Conservation (phyloP, 2,329 filamentous ascomycete species). For the Colletotrichum agaves region DNA sequence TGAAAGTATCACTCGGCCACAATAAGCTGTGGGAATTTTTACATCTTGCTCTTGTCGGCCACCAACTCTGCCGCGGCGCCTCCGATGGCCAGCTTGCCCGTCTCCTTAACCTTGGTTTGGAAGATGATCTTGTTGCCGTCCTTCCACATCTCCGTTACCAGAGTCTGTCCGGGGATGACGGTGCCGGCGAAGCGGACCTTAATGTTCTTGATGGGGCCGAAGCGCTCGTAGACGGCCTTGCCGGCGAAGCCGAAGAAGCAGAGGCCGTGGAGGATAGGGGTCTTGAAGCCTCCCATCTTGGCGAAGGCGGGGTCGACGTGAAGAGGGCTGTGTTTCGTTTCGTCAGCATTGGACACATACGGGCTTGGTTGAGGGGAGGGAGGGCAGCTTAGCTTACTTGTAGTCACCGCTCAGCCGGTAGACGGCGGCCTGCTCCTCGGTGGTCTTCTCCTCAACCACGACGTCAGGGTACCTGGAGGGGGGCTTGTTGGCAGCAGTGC, state of each 20-base stretch:
- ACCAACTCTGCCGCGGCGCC: slow-evolving; percentile 83
- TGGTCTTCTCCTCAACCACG: slow-evolving; percentile 86
- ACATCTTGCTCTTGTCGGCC: slow-evolving; percentile 46
- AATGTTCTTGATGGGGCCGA: slow-evolving; percentile 86
- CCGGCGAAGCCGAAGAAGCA: slow-evolving; percentile 93
- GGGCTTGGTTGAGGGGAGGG: slow-evolving; percentile 11
- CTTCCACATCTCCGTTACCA: slow-evolving; percentile 95
- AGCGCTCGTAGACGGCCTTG: slow-evolving; percentile 89
- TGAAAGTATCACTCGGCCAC: too few species aligned
- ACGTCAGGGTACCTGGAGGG: slow-evolving; percentile 82
- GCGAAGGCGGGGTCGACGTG: slow-evolving; percentile 96
- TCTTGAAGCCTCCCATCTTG: slow-evolving; percentile 94
- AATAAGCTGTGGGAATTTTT: not conserved
- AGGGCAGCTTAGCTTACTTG: slow-evolving; percentile 63
- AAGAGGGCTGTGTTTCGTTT: slow-evolving; percentile 67
- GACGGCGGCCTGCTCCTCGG: slow-evolving; percentile 89
- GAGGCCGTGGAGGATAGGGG: slow-evolving; percentile 94
- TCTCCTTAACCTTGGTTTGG: slow-evolving; percentile 91
- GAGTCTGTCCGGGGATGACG: slow-evolving; percentile 87
- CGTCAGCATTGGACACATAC: slow-evolving; percentile 2
- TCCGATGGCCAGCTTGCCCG: slow-evolving; percentile 86
- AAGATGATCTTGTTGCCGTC: slow-evolving; percentile 83
- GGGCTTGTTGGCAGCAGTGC: slow-evolving; percentile 81
- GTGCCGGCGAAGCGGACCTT: slow-evolving; percentile 92
- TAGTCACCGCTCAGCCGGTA: slow-evolving; percentile 95